Evolutionary conservation across 306 rosid species (phyloP).

Genomic region (Pyrus betulifolia): DNA sequence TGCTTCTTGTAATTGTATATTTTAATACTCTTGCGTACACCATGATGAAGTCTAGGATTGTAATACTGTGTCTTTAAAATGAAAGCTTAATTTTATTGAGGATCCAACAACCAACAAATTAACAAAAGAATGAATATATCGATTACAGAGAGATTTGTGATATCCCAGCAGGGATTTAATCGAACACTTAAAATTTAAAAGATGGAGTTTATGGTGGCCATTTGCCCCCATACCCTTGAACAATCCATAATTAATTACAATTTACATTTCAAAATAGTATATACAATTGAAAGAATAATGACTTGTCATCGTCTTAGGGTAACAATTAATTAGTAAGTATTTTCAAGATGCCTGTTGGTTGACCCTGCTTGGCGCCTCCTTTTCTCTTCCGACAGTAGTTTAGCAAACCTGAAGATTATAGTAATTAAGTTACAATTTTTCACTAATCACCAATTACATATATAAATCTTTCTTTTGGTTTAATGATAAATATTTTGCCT

Average conservation of each 20-base stretch:
- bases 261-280: background rate
- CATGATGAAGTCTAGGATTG: too few species aligned
- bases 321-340: background rate
- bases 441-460: background rate
- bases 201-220: background rate
- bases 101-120: too few species aligned
- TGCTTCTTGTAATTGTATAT: too few species aligned
- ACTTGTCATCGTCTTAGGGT: background rate
- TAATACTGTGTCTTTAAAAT: too few species aligned
- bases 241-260: background rate
- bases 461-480: too few species aligned
- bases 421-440: background rate
- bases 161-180: background rate
- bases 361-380: background rate
- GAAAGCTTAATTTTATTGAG: too few species aligned
- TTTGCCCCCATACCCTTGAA: background rate
- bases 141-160: background rate
- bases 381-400: conserved; percentile 13
- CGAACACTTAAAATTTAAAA: background rate
- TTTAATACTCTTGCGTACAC: too few species aligned
- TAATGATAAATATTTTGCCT: background rate
- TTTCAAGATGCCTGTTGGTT: background rate
- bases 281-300: background rate
- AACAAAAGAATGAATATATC: too few species aligned
- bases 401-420: conserved; percentile 20